Evolutionary conservation across 495 filamentous ascomycete genomes (phyloP), one percentile per base, ranked within the genome.

Genomic region (Tuber umbilicatum): DNA sequence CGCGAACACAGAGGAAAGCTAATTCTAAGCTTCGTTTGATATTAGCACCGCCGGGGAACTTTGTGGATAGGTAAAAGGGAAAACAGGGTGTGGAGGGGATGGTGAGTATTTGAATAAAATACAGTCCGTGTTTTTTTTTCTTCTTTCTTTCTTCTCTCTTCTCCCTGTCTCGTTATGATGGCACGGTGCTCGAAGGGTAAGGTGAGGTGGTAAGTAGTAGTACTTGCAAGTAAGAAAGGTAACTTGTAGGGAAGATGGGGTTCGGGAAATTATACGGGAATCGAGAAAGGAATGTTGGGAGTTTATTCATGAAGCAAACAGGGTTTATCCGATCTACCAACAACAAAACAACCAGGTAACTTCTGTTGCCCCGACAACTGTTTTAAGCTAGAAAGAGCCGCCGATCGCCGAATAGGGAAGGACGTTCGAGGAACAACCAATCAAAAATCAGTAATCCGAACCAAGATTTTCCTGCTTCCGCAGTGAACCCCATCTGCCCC

Each of bases 271-370:
- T 64, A 64, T 64, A 64, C 17, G 55, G 55, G 31, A 5, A 31
- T 35, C 12, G 35, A 17, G 55, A 64, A 35, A 64, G 55, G 50
- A 14, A 16, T 14, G n/a, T 10, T 5, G 50, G 55, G 55, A 64
- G 55, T 64, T 35, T 64, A 64, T 64, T 64, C 55, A 64, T 35
- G 55, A 16, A 64, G 55, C 55, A 64, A 64, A 19, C 55, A 64
- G 55, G 27, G 55, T 64, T 64, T 35, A 64, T 64, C 55, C 4
- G 55, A 35, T 64, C 55, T 6, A 19, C 55, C 27, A 64, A 64
- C 55, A 64, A 64, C 55, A 64, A 64, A 64, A 64, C 55, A 64
- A 64, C 55, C 27, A 64, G 55, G 55, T 64, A 64, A 17, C 14
- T 27, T 5, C 55, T 35, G 55, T 64, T 64, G 55, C 55, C 55